Evolutionary conservation across 768 basidiomycete genomes (phyloP).

Genomic region (Obba rivulosa): DNA sequence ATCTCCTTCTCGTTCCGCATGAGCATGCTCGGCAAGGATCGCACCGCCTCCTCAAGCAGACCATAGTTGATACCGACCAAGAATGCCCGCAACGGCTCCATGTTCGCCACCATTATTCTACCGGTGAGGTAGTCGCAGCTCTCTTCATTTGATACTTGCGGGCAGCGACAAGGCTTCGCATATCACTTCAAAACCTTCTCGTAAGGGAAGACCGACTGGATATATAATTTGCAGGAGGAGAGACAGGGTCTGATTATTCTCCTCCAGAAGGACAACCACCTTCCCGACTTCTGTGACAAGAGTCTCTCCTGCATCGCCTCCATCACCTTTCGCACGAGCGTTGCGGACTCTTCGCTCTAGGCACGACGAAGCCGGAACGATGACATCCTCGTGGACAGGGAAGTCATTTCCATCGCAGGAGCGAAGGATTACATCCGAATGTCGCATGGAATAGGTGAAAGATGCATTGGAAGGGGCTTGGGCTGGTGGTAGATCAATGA

Average conservation of each 20-base stretch:
- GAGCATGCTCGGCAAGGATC: not conserved
- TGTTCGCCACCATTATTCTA: not conserved
- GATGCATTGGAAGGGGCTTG: too few relatives aligned
- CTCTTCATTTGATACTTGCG: slow-evolving; percentile 7
- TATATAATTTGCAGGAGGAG: slow-evolving; percentile 4
- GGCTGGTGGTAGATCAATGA: too few relatives aligned
- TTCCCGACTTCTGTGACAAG: not conserved
- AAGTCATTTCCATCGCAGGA: slow-evolving; percentile 11
- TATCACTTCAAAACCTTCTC: not conserved
- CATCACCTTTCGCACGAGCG: not conserved
- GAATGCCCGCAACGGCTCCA: not conserved
- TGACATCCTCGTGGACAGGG: slow-evolving; percentile 7
- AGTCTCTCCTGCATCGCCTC: too few relatives aligned
- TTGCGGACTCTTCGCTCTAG: slow-evolving; percentile 7
- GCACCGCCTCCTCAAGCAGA: not conserved
- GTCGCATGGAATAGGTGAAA: slow-evolving; percentile 7
- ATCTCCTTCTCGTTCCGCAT: not conserved
- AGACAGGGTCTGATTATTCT: slow-evolving; percentile 1
- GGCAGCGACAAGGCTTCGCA: not conserved
- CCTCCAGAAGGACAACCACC: not conserved
- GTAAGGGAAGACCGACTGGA: not conserved
- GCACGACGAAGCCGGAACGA: slow-evolving; percentile 9
- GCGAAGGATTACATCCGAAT: slow-evolving; percentile 10
- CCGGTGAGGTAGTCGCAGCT: not conserved
- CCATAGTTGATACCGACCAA: not conserved